Evolutionary conservation across 345 rosid genomes (phyloP), one percentile per base, ranked within the genome.

Genomic region (Camelina sativa): DNA sequence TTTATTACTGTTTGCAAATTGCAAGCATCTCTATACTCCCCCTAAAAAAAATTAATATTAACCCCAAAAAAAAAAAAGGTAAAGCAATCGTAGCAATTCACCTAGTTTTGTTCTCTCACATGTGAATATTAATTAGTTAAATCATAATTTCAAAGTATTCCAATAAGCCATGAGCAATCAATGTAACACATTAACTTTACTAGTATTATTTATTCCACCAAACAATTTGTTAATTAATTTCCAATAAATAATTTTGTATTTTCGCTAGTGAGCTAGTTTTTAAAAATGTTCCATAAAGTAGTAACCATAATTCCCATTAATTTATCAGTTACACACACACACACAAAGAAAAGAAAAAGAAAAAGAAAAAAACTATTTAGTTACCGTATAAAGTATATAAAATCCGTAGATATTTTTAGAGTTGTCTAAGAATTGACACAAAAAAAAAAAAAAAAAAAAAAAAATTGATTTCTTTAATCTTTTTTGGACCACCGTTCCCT

Each of bases 401-500:
- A 48, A 47, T 16, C 53, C 20, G 10, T 16, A 16, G 28, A 23
- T 40, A 47, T 11, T 48, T 65, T n/a, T 47, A 55, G 19, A 74
- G 6, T 25, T 8, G 11, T 3, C 4, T 0, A n/a, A 53, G 5
- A 28, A 28, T 28, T 28, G 30, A 28, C 30, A 28, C 30, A 28
- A 0, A 28, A 28, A 28, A 28, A 28, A 25, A 23, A 23, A 2
- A 23, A 23, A 23, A 23, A 25, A 25, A 28, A 34, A 59, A 67
- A 3, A 28, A 28, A 3, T 28, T 28, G 30, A 28, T 28, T 28
- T 28, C 30, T 28, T 28, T 4, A 28, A 28, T 25, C 3, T 25
- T 23, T 28, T 70, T 64, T 63, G 71, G 71, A 71, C 75, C 75
- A 76, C 75, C 13, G 47, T 34, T 37, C 28, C 44, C 74, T 35